phyloP scores from a whole-genome alignment of 169 alveolate genomes.

The Cytauxzoon felis region DNA sequence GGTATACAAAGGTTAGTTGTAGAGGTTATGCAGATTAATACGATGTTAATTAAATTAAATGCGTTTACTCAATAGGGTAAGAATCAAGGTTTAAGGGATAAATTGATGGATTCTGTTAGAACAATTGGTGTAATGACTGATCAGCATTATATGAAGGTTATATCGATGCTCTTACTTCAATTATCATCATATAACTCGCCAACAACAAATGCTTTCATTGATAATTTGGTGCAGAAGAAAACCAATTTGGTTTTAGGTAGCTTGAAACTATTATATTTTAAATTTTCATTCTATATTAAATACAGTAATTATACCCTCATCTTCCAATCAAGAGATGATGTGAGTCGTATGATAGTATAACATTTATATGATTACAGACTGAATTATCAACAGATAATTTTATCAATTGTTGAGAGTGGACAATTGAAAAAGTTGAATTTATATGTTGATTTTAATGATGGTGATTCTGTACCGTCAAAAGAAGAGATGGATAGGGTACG shows the following conservation, averaged over 20 bases:
- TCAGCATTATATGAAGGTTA: conserved; percentile 13
- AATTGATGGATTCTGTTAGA: conserved; percentile 10
- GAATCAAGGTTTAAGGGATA: background rate
- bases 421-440: conserved; percentile 4
- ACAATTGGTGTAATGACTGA: conserved; percentile 29
- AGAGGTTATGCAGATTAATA: background rate
- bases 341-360: background rate
- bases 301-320: too few relatives aligned
- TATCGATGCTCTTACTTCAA: conserved; percentile 16
- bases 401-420: conserved; percentile 29
- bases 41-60: background rate
- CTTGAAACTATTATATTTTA: too few relatives aligned
- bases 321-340: too few relatives aligned
- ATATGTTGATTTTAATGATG: conserved; percentile 15
- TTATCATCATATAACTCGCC: background rate
- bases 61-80: background rate
- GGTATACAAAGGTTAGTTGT: background rate
- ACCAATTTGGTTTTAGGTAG: conserved; percentile 7
- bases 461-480: background rate
- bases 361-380: background rate
- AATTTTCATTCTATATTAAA: too few relatives aligned
- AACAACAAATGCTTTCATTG: conserved; percentile 24
- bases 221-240: conserved; percentile 8
- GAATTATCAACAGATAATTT: conserved; percentile 2
- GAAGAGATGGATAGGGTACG: too few relatives aligned